phyloP scores from a whole-genome alignment of 495 filamentous ascomycete genomes.

The Penicillium antarcticum region DNA sequence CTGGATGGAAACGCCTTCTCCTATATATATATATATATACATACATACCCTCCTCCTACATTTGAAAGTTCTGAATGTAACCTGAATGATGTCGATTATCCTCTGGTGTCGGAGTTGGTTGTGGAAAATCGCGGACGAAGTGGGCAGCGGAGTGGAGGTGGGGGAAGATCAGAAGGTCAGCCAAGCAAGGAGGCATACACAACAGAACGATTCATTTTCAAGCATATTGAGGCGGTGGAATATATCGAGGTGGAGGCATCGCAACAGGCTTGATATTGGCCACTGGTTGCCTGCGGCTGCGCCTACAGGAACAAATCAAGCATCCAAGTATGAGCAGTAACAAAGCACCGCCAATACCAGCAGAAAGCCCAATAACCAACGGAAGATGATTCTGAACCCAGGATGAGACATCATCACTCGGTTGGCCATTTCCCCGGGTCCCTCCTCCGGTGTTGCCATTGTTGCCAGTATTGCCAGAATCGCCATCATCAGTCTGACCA shows the following conservation, averaged over 20 bases:
- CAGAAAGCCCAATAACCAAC: slow-evolving; percentile 63
- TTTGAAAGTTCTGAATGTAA: too few species aligned
- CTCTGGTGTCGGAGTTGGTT: background rate
- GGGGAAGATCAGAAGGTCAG: slow-evolving; percentile 13
- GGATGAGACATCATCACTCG: slow-evolving; percentile 16
- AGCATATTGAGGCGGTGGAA: too few species aligned
- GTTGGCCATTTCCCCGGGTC: background rate
- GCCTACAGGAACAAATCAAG: slow-evolving; percentile 43
- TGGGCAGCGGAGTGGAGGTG: slow-evolving; percentile 12
- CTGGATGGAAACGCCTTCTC: too few species aligned
- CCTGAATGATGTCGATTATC: background rate
- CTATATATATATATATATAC: background rate
- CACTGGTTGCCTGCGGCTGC: background rate
- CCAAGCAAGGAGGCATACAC: too few species aligned
- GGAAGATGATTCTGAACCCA: slow-evolving; percentile 64
- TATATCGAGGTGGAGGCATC: too few species aligned
- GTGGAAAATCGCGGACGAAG: slow-evolving; percentile 10
- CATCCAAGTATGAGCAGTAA: slow-evolving; percentile 55
- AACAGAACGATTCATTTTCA: too few species aligned
- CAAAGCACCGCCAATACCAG: slow-evolving; percentile 60
- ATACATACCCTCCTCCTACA: too few species aligned
- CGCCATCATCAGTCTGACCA: slow-evolving; percentile 64
- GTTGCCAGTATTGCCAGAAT: too few species aligned
- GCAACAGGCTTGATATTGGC: too few species aligned
- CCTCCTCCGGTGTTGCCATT: background rate